phyloP scores from a whole-genome alignment of 345 rosid genomes.

The Anastatica hierochuntica region DNA sequence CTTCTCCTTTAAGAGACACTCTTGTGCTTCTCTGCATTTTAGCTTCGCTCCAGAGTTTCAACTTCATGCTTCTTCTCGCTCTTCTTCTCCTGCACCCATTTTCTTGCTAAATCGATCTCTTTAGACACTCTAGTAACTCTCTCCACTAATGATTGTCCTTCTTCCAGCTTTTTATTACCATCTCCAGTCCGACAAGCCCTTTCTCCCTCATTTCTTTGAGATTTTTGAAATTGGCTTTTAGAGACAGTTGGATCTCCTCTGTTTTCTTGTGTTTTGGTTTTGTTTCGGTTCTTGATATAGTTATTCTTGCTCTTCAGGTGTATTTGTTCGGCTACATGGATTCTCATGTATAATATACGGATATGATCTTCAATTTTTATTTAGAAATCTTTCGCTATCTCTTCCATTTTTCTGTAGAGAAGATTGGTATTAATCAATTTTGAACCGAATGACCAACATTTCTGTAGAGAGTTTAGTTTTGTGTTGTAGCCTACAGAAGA shows the following conservation, averaged over 20 bases:
- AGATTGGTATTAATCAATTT: background rate
- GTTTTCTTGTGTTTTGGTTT: background rate
- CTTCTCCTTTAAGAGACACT: conserved; percentile 30
- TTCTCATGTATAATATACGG: background rate
- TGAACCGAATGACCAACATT: background rate
- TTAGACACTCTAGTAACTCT: conserved; percentile 29
- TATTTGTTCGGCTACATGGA: background rate
- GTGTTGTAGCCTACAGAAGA: no score
- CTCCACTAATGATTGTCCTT: conserved; percentile 14
- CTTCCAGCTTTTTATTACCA: conserved; percentile 30
- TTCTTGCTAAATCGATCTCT: conserved; percentile 39
- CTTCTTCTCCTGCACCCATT: conserved; percentile 27
- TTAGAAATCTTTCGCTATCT: background rate
- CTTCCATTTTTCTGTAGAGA: background rate
- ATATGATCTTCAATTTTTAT: background rate
- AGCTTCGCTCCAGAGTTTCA: conserved; percentile 28
- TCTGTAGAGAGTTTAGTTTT: no score
- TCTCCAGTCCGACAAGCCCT: conserved; percentile 34
- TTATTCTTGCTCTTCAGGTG: conserved; percentile 17
- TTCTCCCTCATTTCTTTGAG: conserved; percentile 22
- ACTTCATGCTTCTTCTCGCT: conserved; percentile 23
- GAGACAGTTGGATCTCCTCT: background rate
- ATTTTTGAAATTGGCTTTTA: conserved; percentile 17
- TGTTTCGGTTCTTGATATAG: no score
- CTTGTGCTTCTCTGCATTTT: conserved; percentile 32